Conservation (phyloP, 2,329 filamentous ascomycete species). For the Meredithiella fracta region DNA sequence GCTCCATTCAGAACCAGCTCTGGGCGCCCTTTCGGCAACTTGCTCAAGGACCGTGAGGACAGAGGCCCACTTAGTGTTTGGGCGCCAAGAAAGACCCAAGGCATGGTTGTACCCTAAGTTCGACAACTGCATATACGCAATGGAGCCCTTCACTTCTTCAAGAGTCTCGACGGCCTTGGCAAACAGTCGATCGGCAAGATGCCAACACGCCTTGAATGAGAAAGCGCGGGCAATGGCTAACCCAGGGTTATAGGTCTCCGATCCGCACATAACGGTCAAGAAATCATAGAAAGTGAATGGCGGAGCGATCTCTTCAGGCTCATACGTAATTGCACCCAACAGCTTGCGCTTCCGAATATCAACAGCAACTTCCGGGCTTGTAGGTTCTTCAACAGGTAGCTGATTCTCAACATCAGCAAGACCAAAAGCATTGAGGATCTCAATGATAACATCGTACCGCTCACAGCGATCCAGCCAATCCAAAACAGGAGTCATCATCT, state of each 20-base stretch:
- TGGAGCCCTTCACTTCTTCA: neutral
- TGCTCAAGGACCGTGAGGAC: neutral
- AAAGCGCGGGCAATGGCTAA: neutral
- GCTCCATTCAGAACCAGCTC: neutral
- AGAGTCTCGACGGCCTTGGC: neutral
- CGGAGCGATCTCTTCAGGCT: neutral
- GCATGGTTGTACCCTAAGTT: neutral
- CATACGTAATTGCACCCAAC: neutral
- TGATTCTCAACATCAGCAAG: neutral
- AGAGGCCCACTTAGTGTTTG: neutral
- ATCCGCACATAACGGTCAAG: neutral
- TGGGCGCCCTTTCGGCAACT: neutral
- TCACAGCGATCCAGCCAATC: slow-evolving; percentile 1
- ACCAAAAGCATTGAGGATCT: slow-evolving; percentile 4
- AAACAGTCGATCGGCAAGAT: neutral
- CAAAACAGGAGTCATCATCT: neutral
- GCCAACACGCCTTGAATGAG: neutral
- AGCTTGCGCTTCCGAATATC: neutral
- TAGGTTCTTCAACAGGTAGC: neutral
- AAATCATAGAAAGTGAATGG: slow-evolving; percentile 2
- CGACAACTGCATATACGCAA: neutral
- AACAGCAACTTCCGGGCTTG: neutral
- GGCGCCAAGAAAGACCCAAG: neutral
- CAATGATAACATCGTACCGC: neutral
- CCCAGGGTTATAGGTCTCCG: neutral